Conservation (phyloP, 805 yeast genomes). For the Clavispora asparagi region DNA sequence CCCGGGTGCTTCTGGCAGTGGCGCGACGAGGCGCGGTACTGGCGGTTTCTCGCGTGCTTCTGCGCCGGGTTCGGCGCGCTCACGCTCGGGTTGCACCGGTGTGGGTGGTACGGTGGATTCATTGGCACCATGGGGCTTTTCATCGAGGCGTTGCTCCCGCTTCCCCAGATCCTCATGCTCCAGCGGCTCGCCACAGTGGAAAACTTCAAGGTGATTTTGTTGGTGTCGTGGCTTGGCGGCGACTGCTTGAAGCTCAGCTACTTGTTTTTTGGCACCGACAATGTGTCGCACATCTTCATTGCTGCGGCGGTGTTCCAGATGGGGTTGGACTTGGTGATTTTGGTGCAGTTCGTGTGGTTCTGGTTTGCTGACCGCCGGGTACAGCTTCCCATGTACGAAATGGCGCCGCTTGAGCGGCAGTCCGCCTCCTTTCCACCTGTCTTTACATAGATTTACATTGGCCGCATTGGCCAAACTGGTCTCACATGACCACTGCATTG, state of each 20-base stretch:
- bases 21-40: constrained; percentile 53
- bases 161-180: constrained; percentile 72
- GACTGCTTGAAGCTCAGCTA: constrained; percentile 75
- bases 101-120: constrained; percentile 37
- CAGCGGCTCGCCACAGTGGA: constrained; percentile 62
- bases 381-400: constrained; percentile 8
- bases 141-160: constrained; percentile 66
- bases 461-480: no score
- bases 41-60: constrained; percentile 56
- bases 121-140: constrained; percentile 64
- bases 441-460: no score
- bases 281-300: constrained; percentile 60
- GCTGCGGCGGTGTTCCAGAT: constrained; percentile 75
- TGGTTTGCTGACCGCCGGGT: constrained; percentile 22
- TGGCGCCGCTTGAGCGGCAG: neutral
- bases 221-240: constrained; percentile 86
- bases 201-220: constrained; percentile 70
- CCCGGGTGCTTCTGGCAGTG: constrained; percentile 84
- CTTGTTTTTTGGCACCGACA: constrained; percentile 67
- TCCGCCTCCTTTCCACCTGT: no score
- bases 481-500: no score
- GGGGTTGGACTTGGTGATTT: constrained; percentile 65
- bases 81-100: constrained; percentile 36
- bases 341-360: constrained; percentile 67
- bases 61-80: constrained; percentile 33